Evolutionary conservation across 139 green algal genomes (phyloP), one percentile per base, ranked within the genome.

Genomic region (Chlamydomonas sphaeroides): DNA sequence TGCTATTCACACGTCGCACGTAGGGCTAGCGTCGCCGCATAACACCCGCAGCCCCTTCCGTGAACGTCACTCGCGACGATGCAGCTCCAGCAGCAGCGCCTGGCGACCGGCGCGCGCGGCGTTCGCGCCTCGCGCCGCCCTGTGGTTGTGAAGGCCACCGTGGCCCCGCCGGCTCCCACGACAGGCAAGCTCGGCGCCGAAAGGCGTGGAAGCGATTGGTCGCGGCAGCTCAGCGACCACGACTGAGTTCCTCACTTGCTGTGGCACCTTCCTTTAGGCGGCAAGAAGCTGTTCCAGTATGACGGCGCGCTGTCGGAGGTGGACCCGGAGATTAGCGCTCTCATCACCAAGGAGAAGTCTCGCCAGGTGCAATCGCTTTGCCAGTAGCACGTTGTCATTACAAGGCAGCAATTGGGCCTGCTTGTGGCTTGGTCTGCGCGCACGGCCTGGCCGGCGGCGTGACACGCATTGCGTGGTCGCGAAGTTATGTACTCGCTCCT

Each of bases 321-420:
- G 23, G 95, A 98, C 83, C 91, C 95, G 0, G 92, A 98, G 83
- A 91, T 98, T 48, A 67, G 77, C 32, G 83, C 87, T 26, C 93
- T 98, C 78, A 96, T 98, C 49, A 86, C 87, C 23, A 88, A 94
- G 35, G 95, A 98, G 87, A 98, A 98, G 89, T 80, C 85, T 33
- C 89, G 95, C 36, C 95, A 98, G 92, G 95, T 95, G 35, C 45
- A 10, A 53, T 53, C 10, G 45, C 45, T 14, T 53, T 53, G n/a
- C 45, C 14, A 53, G 10, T 53, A 53, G 45, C 11, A 53, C 45
- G 45, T 14, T 53, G 45, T 10, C 14, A 14, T 53, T 53, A 53
- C 45, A n/a, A n/a, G n/a, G 25, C 23, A 28, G 32, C 63, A 69
- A 69, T 42, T 41, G 26, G 5, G 14, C 28, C 3, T 48, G 14